phyloP scores from a whole-genome alignment of 176 grass and related monocot species.

The Hordeum vulgare region MorexV3_pseudomolecules_assembly NC_058519.1:102239325-102239824 shows the following conservation, averaged over 20 bases:
- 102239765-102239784: slow-evolving; percentile 57
- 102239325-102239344: slow-evolving; percentile 39
- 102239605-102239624: slow-evolving; percentile 67
- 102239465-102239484: slow-evolving; percentile 57
- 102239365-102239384: slow-evolving; percentile 56
- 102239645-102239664: slow-evolving; percentile 95
- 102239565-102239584: slow-evolving; percentile 69
- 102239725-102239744: slow-evolving; percentile 78
- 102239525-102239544: slow-evolving; percentile 70
- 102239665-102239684: slow-evolving; percentile 90
- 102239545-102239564: slow-evolving; percentile 68
- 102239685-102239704: slow-evolving; percentile 85
- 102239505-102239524: slow-evolving; percentile 52
- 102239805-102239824: neutral
- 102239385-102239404: slow-evolving; percentile 79
- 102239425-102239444: slow-evolving; percentile 57
- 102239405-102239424: slow-evolving; percentile 65
- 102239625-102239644: slow-evolving; percentile 74
- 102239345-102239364: slow-evolving; percentile 66
- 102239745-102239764: slow-evolving; percentile 95
- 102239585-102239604: slow-evolving; percentile 65
- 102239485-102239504: slow-evolving; percentile 60
- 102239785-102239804: neutral
- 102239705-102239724: slow-evolving; percentile 90
- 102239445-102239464: slow-evolving; percentile 68